These are phyloP conservation scores for Beauveria scarabaeidicola DNA, from an alignment of 2,329 filamentous ascomycete species.

Conservation along the genomic window DNA sequence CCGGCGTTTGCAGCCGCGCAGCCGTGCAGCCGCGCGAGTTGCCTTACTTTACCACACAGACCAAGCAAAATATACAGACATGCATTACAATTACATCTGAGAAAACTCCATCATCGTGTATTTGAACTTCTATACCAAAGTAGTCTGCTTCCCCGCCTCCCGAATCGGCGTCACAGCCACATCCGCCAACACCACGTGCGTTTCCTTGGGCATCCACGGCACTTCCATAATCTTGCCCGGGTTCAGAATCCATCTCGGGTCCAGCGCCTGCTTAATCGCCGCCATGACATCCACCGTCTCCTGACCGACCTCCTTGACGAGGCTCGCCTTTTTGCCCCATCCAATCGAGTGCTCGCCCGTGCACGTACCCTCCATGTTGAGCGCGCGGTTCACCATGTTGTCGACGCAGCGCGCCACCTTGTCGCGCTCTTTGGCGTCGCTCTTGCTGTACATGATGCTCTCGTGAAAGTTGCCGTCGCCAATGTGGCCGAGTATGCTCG, in stretches of 20 bases:
- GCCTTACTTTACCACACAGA: neutral
- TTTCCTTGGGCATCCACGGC: slow-evolving; percentile 26
- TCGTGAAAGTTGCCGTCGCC: slow-evolving; percentile 94
- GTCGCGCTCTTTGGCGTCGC: slow-evolving; percentile 57
- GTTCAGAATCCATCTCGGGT: slow-evolving; percentile 84
- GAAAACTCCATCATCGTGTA: no score
- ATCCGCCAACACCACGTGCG: slow-evolving; percentile 10
- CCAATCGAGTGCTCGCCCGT: slow-evolving; percentile 84
- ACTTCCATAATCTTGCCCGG: slow-evolving; percentile 85
- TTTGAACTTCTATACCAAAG: neutral
- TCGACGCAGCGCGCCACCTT: slow-evolving; percentile 76
- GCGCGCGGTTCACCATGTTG: slow-evolving; percentile 81
- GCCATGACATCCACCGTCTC: slow-evolving; percentile 81
- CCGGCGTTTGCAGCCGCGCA: neutral
- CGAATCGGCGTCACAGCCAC: slow-evolving; percentile 19
- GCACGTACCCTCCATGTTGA: slow-evolving; percentile 91
- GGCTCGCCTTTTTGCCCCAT: slow-evolving; percentile 73
- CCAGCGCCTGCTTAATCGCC: slow-evolving; percentile 70
- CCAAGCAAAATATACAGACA: no score
- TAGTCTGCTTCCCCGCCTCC: neutral
- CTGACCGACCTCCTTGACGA: slow-evolving; percentile 69
- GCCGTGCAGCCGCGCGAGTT: neutral
- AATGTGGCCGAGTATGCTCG: slow-evolving; percentile 80
- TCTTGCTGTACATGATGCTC: slow-evolving; percentile 78
- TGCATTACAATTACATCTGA: no score